phyloP scores from a whole-genome alignment of 2,329 filamentous ascomycete genomes.

The Pseudocercospora cruenta region DNA sequence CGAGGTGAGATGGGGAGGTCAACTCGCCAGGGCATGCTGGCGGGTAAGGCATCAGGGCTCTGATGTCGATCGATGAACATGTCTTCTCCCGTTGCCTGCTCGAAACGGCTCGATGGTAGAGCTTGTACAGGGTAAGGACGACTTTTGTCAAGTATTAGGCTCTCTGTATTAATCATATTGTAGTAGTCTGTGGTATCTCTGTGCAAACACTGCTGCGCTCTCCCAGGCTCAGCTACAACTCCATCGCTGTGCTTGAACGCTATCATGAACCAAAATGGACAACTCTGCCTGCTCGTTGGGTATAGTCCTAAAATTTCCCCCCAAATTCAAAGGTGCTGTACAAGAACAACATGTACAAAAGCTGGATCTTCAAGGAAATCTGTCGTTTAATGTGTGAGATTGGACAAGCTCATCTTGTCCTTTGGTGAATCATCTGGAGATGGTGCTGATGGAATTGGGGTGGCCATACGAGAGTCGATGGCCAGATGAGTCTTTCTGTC shows the following conservation, averaged over 20 bases:
- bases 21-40: background rate
- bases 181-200: background rate
- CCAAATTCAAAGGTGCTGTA: constrained; percentile 16
- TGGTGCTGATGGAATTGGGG: constrained; percentile 31
- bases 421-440: constrained; percentile 40
- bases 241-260: constrained; percentile 15
- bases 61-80: background rate
- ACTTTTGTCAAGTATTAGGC: background rate
- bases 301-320: constrained; percentile 18
- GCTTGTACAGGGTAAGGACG: background rate
- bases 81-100: background rate
- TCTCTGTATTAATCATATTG: background rate
- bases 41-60: background rate
- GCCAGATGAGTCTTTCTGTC: constrained; percentile 25
- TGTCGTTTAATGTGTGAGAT: constrained; percentile 38
- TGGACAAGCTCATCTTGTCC: constrained; percentile 45
- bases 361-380: background rate
- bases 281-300: constrained; percentile 7
- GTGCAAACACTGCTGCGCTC: background rate
- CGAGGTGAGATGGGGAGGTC: background rate
- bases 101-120: background rate
- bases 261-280: constrained; percentile 13
- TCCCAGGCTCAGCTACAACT: background rate
- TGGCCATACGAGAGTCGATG: constrained; percentile 36
- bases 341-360: constrained; percentile 16